Evolutionary conservation across 73 alveolate species (phyloP), one percentile per base, ranked within the genome.

Genomic region (Blepharisma japonicum): DNA sequence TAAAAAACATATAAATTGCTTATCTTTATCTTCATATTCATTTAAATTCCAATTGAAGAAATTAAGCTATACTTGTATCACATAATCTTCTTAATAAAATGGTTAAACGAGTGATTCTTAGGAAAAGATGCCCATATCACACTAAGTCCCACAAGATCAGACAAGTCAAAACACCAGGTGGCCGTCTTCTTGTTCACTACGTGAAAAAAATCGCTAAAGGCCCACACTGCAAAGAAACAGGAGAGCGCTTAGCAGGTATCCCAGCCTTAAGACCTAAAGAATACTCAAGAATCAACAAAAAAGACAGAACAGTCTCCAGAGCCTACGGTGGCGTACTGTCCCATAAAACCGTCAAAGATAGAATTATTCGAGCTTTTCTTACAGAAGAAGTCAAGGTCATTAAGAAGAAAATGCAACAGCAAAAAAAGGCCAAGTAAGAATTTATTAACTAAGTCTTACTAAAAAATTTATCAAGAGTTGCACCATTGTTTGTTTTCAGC

Each of bases 111-210:
- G 42, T 32, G 42, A 32, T 32, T 32, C 42, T 32, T 32, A 32
- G 42, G 42, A 32, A 32, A 32, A 32, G 42, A 32, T 32, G 42
- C 81, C 67, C 81, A 7, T 71, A 49, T 25, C 68, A 47, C 21
- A 81, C 89, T 71, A 76, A 55, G 56, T 81, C 89, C 20, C 74
- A 81, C 84, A 20, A 38, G 74, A 70, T 55, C 78, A 82, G 55
- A 74, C 48, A 45, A 55, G 79, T 82, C 89, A 82, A 61, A 68
- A 82, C 89, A 49, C 89, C 89, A 39, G 89, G 89, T 82, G 77
- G 50, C 82, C 89, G 25, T 14, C 68, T 7, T 72, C 74, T 71
- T 42, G 80, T 61, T 68, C 85, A 82, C 56, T 82, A 82, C 85
- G n/a, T 82, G 71, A 51, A 67, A 56, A 82, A 74, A 70, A 82